phyloP scores from a whole-genome alignment of 2,329 filamentous ascomycete species.

The Dothidotthia symphoricarpi region DNA sequence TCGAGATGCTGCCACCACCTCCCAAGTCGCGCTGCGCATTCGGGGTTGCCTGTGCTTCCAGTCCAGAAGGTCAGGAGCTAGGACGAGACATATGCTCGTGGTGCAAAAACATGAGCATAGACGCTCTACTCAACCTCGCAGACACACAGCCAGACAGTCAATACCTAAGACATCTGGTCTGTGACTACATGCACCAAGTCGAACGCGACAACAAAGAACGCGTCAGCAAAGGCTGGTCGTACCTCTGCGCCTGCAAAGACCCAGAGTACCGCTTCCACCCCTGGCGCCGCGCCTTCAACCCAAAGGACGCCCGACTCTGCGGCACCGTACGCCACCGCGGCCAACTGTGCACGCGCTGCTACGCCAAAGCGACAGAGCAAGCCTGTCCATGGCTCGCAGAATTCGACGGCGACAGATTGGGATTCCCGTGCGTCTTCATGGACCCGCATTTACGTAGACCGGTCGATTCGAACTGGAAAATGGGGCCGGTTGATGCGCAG shows the following conservation, averaged over 20 bases:
- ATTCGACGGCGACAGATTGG: conserved; percentile 23
- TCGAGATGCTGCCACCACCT: conserved; percentile 20
- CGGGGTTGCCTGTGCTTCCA: conserved; percentile 19
- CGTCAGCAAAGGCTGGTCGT: conserved; percentile 19
- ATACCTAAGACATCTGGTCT: conserved; percentile 13
- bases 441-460: conserved; percentile 14
- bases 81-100: conserved; percentile 22
- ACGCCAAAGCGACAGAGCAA: conserved; percentile 19
- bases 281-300: conserved; percentile 24
- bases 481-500: conserved; percentile 18
- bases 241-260: conserved; percentile 25
- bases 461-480: conserved; percentile 20
- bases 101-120: conserved; percentile 28
- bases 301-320: conserved; percentile 18
- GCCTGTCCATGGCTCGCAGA: conserved; percentile 18
- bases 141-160: conserved; percentile 11
- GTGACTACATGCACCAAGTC: conserved; percentile 20
- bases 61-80: conserved; percentile 17
- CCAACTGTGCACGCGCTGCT: conserved; percentile 24
- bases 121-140: conserved; percentile 17
- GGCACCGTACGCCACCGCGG: conserved; percentile 21
- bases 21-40: conserved; percentile 22
- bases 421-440: conserved; percentile 25
- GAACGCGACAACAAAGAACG: conserved; percentile 20
- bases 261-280: conserved; percentile 15